Percentiles rank a stretch among this genome's conserved stretches.
phyloP scores from a whole-genome alignment of 148 eudicot species.

The Agrostemma githago region DNA sequence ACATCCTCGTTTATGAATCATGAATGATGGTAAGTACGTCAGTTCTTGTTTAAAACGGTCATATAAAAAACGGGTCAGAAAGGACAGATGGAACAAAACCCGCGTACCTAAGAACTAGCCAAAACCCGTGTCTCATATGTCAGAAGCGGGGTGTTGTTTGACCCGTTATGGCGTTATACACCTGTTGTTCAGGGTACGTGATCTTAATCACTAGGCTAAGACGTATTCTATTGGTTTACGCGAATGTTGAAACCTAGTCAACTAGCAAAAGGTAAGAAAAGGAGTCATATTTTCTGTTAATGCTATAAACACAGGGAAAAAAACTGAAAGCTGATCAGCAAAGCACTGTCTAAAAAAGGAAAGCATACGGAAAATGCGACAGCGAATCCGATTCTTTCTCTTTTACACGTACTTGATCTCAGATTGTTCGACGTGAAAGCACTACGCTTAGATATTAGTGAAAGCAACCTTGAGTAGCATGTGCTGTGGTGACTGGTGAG shows the following conservation, averaged over 20 bases:
- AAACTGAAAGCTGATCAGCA: background rate
- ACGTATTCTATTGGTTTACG: background rate
- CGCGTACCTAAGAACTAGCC: too few relatives aligned
- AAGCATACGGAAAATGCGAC: background rate
- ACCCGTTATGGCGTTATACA: too few relatives aligned
- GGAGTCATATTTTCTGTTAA: background rate
- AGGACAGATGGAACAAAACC: too few relatives aligned
- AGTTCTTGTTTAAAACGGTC: too few relatives aligned
- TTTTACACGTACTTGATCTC: background rate
- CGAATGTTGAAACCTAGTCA: background rate
- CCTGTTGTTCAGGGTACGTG: too few relatives aligned
- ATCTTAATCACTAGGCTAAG: too few relatives aligned
- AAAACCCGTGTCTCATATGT: too few relatives aligned
- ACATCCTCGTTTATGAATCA: too few relatives aligned
- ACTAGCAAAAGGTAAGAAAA: background rate
- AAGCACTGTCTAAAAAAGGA: background rate
- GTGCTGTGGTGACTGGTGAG: too few relatives aligned
- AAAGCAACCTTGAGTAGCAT: background rate
- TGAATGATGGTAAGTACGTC: too few relatives aligned
- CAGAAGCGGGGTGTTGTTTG: too few relatives aligned
- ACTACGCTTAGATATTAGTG: background rate
- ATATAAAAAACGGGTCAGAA: too few relatives aligned
- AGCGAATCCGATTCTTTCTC: background rate
- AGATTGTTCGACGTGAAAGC: slow-evolving; percentile 2
- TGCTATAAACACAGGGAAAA: background rate